Percentiles rank a stretch among this genome's conserved stretches.
Conservation (phyloP, 2,329 filamentous ascomycete genomes). For the Orbilia javanica region DNA sequence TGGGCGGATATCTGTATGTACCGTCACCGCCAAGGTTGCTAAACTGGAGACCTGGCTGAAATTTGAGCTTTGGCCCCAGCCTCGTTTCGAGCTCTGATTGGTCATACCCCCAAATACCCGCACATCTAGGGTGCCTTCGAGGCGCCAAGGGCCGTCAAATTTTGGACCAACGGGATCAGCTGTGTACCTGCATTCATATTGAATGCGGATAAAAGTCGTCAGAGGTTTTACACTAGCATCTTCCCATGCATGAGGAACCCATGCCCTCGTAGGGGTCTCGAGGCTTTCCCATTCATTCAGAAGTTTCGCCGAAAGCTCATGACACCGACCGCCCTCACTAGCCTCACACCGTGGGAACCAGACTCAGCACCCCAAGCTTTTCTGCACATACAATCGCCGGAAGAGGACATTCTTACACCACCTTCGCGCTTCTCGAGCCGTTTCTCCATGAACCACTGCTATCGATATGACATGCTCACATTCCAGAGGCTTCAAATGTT, state of each 20-base stretch:
- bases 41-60: constrained; percentile 55
- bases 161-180: constrained; percentile 59
- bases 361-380: background rate
- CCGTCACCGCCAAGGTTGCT: constrained; percentile 48
- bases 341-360: background rate
- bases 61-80: constrained; percentile 56
- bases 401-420: constrained; percentile 11
- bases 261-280: constrained; percentile 26
- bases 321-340: background rate
- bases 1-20: constrained; percentile 51
- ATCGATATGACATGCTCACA: constrained; percentile 53
- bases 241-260: constrained; percentile 38
- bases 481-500: constrained; percentile 49
- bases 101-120: constrained; percentile 46
- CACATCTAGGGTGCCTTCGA: constrained; percentile 53
- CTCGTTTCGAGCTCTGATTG: constrained; percentile 38
- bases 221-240: constrained; percentile 53
- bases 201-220: constrained; percentile 59
- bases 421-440: constrained; percentile 27
- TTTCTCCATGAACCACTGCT: constrained; percentile 46
- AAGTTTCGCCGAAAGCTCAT: constrained; percentile 38
- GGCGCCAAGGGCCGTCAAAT: constrained; percentile 58
- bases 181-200: constrained; percentile 59
- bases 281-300: constrained; percentile 26
- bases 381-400: background rate